A percentile compares a stretch with the other conserved stretches of the same genome.
Conservation (phyloP, 768 basidiomycete species). For the Nidularia pulvinata region DNA sequence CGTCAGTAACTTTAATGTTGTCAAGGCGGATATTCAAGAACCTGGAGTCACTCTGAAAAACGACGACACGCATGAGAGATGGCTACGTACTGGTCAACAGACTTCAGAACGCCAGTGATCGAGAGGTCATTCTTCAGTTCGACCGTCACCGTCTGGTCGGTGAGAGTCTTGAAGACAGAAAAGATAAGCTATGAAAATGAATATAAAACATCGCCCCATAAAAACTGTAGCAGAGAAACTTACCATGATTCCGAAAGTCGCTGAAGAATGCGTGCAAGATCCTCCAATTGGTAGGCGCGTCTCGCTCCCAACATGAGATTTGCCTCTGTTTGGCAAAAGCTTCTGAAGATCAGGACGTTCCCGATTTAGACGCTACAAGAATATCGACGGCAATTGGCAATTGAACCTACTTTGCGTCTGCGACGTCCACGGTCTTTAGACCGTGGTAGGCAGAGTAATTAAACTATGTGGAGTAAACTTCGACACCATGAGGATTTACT, state of each 20-base stretch:
- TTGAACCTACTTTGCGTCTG: too few relatives aligned
- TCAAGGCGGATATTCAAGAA: constrained; percentile 97
- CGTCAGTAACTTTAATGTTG: constrained; percentile 90
- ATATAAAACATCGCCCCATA: not conserved
- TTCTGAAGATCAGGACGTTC: too few relatives aligned
- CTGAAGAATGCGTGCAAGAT: not conserved
- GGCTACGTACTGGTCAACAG: constrained; percentile 89
- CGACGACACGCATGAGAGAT: constrained; percentile 1
- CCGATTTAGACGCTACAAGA: too few relatives aligned
- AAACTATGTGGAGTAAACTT: too few relatives aligned
- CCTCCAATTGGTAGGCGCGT: too few relatives aligned
- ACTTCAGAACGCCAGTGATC: constrained; percentile 94
- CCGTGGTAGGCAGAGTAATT: too few relatives aligned
- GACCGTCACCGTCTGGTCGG: constrained; percentile 95
- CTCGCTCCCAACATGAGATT: too few relatives aligned
- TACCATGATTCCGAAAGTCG: constrained; percentile 4
- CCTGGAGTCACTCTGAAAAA: constrained; percentile 33
- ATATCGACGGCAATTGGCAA: too few relatives aligned
- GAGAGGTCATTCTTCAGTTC: constrained; percentile 99
- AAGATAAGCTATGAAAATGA: constrained; percentile 71
- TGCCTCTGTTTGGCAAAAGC: too few relatives aligned
- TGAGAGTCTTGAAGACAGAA: constrained; percentile 99
- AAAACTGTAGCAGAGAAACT: constrained; percentile 2
- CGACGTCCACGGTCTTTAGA: too few relatives aligned
- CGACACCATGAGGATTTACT: too few relatives aligned